These are phyloP conservation scores for Solanum tarapatanum DNA, from an alignment of 257 asterid genomes.

Conservation along the genomic window DNA sequence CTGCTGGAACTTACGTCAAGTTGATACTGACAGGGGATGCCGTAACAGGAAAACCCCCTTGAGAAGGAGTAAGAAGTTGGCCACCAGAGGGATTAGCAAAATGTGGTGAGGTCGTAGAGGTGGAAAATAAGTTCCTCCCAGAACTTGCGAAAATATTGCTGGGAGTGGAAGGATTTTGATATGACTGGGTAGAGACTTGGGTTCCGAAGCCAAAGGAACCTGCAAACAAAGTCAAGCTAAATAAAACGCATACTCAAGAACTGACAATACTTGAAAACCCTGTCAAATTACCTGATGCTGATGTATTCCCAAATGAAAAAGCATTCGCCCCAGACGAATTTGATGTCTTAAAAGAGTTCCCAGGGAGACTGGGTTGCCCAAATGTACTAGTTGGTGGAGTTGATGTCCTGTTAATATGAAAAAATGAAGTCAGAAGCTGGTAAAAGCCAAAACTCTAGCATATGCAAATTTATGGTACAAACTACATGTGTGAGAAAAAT, in stretches of 20 bases:
- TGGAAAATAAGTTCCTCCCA: slow-evolving; percentile 32
- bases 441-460: background rate
- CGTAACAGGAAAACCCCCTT: slow-evolving; percentile 5
- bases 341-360: slow-evolving; percentile 40
- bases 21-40: slow-evolving; percentile 9
- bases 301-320: slow-evolving; percentile 25
- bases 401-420: slow-evolving; percentile 34
- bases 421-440: background rate
- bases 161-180: slow-evolving; percentile 31
- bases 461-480: background rate
- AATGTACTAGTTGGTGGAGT: slow-evolving; percentile 46
- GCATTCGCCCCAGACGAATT: slow-evolving; percentile 22
- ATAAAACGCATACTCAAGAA: background rate
- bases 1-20: slow-evolving; percentile 32
- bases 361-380: slow-evolving; percentile 44
- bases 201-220: slow-evolving; percentile 36
- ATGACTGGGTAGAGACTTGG: slow-evolving; percentile 26
- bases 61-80: background rate
- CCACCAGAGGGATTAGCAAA: slow-evolving; percentile 15
- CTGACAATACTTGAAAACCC: background rate
- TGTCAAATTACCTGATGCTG: slow-evolving; percentile 9
- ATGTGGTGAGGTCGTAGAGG: slow-evolving; percentile 26
- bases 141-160: slow-evolving; percentile 21
- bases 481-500: background rate
- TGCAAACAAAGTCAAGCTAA: slow-evolving; percentile 10